Evolutionary conservation across 768 basidiomycete species (phyloP).

Genomic region (Termitomyces sp.): DNA sequence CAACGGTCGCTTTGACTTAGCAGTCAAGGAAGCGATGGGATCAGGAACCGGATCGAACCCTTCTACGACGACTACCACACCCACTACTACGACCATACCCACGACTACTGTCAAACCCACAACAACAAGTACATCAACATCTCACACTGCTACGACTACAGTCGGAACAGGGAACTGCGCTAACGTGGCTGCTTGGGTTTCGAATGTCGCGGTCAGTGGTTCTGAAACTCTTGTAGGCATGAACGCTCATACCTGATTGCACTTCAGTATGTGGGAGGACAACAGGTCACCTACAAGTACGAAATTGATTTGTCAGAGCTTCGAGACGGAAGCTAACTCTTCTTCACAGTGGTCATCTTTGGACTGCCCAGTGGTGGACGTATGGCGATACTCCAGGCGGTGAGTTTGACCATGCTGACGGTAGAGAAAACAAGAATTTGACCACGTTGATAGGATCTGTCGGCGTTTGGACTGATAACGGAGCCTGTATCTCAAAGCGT

Average conservation of each 20-base stretch:
- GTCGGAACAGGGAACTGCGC: conserved; percentile 29
- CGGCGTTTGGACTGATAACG: conserved; percentile 29
- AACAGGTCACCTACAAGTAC: conserved; percentile 34
- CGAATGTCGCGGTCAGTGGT: conserved; percentile 29
- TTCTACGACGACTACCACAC: conserved; percentile 5
- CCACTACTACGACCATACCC: conserved; percentile 10
- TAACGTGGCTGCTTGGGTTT: conserved; percentile 35
- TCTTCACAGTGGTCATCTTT: conserved; percentile 36
- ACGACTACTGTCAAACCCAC: conserved; percentile 4
- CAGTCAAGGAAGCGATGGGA: conserved; percentile 35
- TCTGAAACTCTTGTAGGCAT: not conserved
- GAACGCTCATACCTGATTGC: not conserved
- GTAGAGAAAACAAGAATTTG: not conserved
- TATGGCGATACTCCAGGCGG: conserved; percentile 27
- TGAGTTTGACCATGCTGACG: conserved; percentile 1
- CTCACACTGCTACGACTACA: conserved; percentile 6
- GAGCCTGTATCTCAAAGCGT: conserved; percentile 20
- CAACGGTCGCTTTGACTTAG: conserved; percentile 35
- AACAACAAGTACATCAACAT: conserved; percentile 3
- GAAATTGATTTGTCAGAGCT: conserved; percentile 8
- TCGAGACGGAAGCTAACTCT: not conserved
- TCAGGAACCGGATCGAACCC: conserved; percentile 12
- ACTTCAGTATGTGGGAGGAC: conserved; percentile 37
- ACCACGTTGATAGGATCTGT: conserved; percentile 17
- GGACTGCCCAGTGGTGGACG: conserved; percentile 47